Evolutionary conservation across 306 rosid species (phyloP).

Genomic region (Cucumis hystrix): DNA sequence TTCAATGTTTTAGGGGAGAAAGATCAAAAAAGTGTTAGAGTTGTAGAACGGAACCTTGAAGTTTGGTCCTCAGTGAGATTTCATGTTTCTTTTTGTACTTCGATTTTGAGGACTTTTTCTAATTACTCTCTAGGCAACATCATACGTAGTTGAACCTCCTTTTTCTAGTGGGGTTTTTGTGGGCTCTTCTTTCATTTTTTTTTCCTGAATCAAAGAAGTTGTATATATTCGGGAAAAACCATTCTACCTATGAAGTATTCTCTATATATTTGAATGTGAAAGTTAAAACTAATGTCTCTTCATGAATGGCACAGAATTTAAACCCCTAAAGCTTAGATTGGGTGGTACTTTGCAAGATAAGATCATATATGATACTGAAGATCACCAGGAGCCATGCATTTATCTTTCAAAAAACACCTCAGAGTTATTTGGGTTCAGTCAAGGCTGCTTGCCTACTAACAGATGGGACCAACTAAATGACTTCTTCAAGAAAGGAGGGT

Average conservation of each 20-base stretch:
- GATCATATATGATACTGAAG: conserved; percentile 55
- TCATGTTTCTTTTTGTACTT: too few relatives aligned
- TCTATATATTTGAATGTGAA: neutral
- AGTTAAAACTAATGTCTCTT: neutral
- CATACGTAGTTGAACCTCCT: too few relatives aligned
- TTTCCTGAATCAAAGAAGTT: too few relatives aligned
- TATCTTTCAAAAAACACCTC: conserved; percentile 32
- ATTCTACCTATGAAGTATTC: neutral
- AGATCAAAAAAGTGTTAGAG: too few relatives aligned
- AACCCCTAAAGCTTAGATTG: conserved; percentile 76
- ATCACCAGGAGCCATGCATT: conserved; percentile 32
- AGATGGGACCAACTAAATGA: conserved; percentile 91
- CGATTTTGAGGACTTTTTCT: too few relatives aligned
- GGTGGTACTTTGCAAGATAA: conserved; percentile 89
- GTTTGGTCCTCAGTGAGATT: too few relatives aligned
- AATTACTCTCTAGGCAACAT: too few relatives aligned
- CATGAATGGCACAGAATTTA: conserved; percentile 58
- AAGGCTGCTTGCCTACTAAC: conserved; percentile 64
- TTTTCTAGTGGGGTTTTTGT: too few relatives aligned
- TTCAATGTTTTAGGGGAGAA: too few relatives aligned
- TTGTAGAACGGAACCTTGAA: too few relatives aligned
- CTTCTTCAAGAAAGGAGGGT: conserved; percentile 76
- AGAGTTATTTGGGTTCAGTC: conserved; percentile 51
- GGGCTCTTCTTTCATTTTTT: too few relatives aligned
- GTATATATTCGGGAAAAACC: too few relatives aligned